Conservation (phyloP, 352 stramenopile species). For the Pythium phragmiticola region DNA sequence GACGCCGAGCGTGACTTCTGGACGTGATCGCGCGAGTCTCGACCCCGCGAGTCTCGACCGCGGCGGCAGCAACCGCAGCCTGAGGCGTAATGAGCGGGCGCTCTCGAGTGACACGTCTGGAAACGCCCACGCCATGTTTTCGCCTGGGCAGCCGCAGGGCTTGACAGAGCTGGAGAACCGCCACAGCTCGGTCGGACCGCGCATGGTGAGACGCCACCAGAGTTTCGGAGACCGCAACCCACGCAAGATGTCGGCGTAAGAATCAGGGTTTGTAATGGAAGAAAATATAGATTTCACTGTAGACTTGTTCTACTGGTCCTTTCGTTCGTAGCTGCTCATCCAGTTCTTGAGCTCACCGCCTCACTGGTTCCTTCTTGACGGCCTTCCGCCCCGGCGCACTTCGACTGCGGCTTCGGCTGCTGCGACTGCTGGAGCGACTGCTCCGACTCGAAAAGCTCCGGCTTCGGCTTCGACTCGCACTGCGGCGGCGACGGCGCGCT, state of each 20-base stretch:
- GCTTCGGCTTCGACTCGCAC: conserved; percentile 30
- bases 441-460: conserved; percentile 24
- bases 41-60: neutral
- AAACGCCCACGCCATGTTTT: neutral
- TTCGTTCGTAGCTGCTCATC: conserved; percentile 4
- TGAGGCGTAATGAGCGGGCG: conserved; percentile 17
- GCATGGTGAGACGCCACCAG: conserved; percentile 12
- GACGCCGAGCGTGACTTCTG: neutral
- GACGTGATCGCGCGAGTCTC: neutral
- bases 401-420: conserved; percentile 28
- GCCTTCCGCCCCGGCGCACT: conserved; percentile 25
- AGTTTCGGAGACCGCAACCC: neutral
- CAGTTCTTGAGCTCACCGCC: neutral
- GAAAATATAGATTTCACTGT: conserved; percentile 13
- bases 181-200: conserved; percentile 7
- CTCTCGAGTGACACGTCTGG: conserved; percentile 16
- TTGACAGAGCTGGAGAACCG: conserved; percentile 3
- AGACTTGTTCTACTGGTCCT: conserved; percentile 17
- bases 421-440: conserved; percentile 26
- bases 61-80: conserved; percentile 16
- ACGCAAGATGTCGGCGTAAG: conserved; percentile 23
- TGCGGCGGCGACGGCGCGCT: conserved; percentile 9
- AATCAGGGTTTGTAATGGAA: neutral
- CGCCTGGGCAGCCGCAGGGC: neutral
- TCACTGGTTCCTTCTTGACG: conserved; percentile 14